Conservation (phyloP, 164 flowering plant species). For the Paratinospora sagittata region DNA sequence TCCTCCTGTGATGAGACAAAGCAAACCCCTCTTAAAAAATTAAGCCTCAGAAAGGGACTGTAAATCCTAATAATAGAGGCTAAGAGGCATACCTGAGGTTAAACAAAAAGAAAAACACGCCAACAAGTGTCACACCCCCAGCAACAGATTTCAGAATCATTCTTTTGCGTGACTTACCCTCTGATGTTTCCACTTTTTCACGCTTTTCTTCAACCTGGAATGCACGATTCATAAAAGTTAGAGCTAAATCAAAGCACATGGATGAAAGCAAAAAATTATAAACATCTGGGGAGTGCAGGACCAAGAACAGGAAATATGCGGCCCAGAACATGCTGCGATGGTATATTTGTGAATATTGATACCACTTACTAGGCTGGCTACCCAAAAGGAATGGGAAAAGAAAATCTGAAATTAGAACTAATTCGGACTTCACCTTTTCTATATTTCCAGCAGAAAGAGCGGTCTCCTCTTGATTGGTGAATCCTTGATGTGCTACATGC, state of each 20-base stretch:
- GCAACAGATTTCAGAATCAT: slow-evolving; percentile 32
- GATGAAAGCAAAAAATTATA: not conserved
- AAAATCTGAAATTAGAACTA: not conserved
- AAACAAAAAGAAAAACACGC: slow-evolving; percentile 31
- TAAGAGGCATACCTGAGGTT: slow-evolving; percentile 35
- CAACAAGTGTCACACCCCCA: slow-evolving; percentile 39
- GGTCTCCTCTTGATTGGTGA: slow-evolving; percentile 1
- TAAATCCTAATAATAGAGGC: not conserved
- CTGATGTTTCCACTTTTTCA: slow-evolving; percentile 11
- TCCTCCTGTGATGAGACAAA: slow-evolving; percentile 17
- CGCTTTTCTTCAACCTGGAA: slow-evolving; percentile 15
- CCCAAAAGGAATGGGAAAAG: not conserved
- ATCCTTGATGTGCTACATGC: slow-evolving; percentile 2
- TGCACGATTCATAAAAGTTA: not conserved
- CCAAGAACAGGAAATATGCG: no score
- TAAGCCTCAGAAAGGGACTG: not conserved
- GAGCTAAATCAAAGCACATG: not conserved
- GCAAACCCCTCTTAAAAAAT: not conserved
- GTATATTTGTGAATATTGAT: no score
- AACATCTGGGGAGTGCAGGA: no score
- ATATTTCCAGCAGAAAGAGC: slow-evolving; percentile 4
- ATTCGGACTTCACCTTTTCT: slow-evolving; percentile 13
- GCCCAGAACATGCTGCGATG: no score
- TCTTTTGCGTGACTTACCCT: slow-evolving; percentile 16
- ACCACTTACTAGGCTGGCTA: no score